Conservation (phyloP, 2,329 filamentous ascomycete species). For the Septoria linicola region DNA sequence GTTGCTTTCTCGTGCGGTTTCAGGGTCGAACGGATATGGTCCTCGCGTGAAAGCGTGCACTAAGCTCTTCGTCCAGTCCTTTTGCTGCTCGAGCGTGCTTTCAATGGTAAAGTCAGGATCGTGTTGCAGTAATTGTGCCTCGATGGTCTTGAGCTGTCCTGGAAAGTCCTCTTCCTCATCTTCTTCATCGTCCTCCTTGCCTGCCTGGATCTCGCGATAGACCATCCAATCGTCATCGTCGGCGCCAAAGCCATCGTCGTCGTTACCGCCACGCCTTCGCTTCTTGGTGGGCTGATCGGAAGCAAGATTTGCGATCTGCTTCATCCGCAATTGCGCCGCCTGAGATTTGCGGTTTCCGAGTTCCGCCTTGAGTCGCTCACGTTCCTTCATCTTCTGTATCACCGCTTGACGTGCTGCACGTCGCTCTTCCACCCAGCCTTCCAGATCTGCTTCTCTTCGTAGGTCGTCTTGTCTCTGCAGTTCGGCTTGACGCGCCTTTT, state of each 20-base stretch:
- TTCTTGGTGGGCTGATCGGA: slow-evolving; percentile 75
- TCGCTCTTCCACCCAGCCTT: slow-evolving; percentile 82
- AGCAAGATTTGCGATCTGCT: slow-evolving; percentile 91
- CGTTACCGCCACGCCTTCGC: slow-evolving; percentile 79
- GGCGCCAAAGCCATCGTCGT: slow-evolving; percentile 94
- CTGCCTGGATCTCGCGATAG: slow-evolving; percentile 87
- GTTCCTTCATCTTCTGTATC: slow-evolving; percentile 83
- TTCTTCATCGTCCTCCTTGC: slow-evolving; percentile 87
- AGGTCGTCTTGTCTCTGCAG: slow-evolving; percentile 82
- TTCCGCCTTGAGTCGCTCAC: slow-evolving; percentile 88
- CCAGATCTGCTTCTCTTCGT: slow-evolving; percentile 77
- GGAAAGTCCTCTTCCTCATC: slow-evolving; percentile 89
- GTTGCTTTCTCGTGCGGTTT: slow-evolving; percentile 75
- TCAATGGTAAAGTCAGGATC: slow-evolving; percentile 90
- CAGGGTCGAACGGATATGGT: slow-evolving; percentile 78
- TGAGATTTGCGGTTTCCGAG: slow-evolving; percentile 95
- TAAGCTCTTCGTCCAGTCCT: slow-evolving; percentile 90
- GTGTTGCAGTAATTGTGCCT: slow-evolving; percentile 79
- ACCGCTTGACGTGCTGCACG: slow-evolving; percentile 69
- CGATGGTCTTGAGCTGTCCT: slow-evolving; percentile 69
- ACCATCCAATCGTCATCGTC: slow-evolving; percentile 98
- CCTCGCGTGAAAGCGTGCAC: slow-evolving; percentile 88
- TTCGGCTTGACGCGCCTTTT: slow-evolving; percentile 80
- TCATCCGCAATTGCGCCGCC: slow-evolving; percentile 96
- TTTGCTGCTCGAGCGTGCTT: slow-evolving; percentile 85